phyloP scores from a whole-genome alignment of 768 basidiomycete species.

The Epithele typhae region DNA sequence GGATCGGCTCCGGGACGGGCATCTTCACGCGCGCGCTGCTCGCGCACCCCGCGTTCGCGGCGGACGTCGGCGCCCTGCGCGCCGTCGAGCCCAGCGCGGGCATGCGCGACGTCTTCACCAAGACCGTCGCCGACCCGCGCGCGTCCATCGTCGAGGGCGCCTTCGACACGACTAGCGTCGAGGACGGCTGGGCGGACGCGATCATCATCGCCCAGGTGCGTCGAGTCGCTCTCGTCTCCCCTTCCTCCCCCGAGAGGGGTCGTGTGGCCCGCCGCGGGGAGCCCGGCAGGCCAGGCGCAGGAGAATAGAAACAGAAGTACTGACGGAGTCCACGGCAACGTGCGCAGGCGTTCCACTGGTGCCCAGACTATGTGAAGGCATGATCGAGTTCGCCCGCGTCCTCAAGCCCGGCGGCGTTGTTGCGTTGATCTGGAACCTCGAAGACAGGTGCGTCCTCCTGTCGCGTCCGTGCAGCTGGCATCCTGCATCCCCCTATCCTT shows the following conservation, averaged over 20 bases:
- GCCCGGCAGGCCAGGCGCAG: too few relatives aligned
- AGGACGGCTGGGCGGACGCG: slow-evolving; percentile 72
- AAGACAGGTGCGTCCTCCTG: slow-evolving; percentile 64
- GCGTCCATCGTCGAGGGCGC: slow-evolving; percentile 58
- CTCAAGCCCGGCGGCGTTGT: slow-evolving; percentile 71
- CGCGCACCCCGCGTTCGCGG: slow-evolving; percentile 52
- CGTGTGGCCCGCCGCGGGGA: too few relatives aligned
- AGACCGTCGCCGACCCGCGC: slow-evolving; percentile 49
- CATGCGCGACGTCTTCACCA: slow-evolving; percentile 72
- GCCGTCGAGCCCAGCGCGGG: slow-evolving; percentile 85
- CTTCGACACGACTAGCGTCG: slow-evolving; percentile 60
- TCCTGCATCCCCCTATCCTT: not conserved
- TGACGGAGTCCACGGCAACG: slow-evolving; percentile 1
- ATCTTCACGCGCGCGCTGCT: slow-evolving; percentile 84
- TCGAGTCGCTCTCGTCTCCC: not conserved
- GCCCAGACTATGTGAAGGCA: slow-evolving; percentile 71
- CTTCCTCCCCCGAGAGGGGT: too few relatives aligned
- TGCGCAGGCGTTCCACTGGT: slow-evolving; percentile 94
- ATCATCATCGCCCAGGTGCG: slow-evolving; percentile 70
- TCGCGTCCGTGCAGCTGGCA: too few relatives aligned
- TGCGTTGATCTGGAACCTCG: slow-evolving; percentile 87
- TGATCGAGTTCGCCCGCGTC: slow-evolving; percentile 75
- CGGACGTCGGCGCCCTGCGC: slow-evolving; percentile 46
- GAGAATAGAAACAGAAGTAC: too few relatives aligned
- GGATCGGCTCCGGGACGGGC: slow-evolving; percentile 83